Percentiles rank a stretch among this genome's conserved stretches.
Conservation (phyloP, 1,284 basidiomycete genomes). For the Naganishia albida region DNA sequence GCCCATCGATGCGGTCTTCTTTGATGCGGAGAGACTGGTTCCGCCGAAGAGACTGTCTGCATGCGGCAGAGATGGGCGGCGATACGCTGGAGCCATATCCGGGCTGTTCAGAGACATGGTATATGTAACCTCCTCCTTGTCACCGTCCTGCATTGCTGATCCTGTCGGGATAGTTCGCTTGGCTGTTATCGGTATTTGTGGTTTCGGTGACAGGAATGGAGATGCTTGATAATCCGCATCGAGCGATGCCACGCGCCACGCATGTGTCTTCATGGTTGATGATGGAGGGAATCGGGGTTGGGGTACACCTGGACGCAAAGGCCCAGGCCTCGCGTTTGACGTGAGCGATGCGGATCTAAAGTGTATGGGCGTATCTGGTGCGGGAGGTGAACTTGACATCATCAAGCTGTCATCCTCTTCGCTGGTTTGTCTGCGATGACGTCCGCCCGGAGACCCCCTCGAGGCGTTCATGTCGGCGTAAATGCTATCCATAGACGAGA, state of each 20-base stretch:
- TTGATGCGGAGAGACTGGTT: conserved; percentile 4
- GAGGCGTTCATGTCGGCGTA: conserved; percentile 22
- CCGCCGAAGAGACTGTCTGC: conserved; percentile 25
- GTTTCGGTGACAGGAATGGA: conserved; percentile 24
- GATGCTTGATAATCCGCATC: conserved; percentile 23
- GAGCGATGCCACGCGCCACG: conserved; percentile 26
- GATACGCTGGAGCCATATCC: conserved; percentile 5
- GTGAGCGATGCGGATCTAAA: conserved; percentile 1
- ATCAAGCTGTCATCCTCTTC: conserved; percentile 26
- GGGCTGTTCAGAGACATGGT: conserved; percentile 24
- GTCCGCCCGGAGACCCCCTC: conserved; percentile 12
- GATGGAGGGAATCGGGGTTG: conserved; percentile 25
- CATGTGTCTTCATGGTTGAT: conserved; percentile 26
- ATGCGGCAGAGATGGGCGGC: conserved; percentile 24
- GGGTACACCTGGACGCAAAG: conserved; percentile 11
- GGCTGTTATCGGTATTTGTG: not conserved
- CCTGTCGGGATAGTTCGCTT: not conserved
- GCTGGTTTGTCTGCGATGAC: conserved; percentile 20
- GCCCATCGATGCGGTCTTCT: conserved; percentile 27
- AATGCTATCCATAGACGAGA: conserved; percentile 23
- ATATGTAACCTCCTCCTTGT: conserved; percentile 23
- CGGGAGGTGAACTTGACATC: conserved; percentile 34
- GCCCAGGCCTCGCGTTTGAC: not conserved
- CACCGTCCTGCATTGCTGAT: not conserved
- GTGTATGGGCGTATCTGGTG: conserved; percentile 30